Percentiles rank a stretch among this genome's conserved stretches.
These are phyloP conservation scores for Amanita pallidorosea DNA, from an alignment of 768 basidiomycete genomes.

Conservation along the genomic window DNA sequence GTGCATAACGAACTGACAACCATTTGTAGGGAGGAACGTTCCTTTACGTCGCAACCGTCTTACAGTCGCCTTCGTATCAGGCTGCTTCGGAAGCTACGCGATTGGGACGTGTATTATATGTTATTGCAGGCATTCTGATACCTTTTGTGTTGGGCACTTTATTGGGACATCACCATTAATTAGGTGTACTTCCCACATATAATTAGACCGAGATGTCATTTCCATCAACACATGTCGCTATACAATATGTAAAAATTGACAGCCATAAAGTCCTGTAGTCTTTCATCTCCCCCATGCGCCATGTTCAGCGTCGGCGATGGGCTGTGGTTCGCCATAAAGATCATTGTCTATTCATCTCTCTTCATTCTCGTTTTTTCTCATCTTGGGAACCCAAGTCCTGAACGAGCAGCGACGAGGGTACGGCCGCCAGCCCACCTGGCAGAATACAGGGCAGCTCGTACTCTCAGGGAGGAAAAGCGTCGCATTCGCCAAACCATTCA, in stretches of 20 bases:
- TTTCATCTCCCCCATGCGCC: not conserved
- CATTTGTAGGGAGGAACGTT: slow-evolving; percentile 78
- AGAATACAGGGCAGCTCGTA: not conserved
- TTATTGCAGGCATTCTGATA: slow-evolving; percentile 59
- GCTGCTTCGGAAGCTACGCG: slow-evolving; percentile 30
- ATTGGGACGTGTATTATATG: slow-evolving; percentile 35
- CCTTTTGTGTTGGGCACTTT: slow-evolving; percentile 52
- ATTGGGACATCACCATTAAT: slow-evolving; percentile 50
- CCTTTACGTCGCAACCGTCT: slow-evolving; percentile 85
- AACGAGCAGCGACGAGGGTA: not conserved
- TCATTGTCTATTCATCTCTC: not conserved
- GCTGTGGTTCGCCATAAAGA: not conserved
- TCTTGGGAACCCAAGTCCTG: not conserved
- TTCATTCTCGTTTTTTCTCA: not conserved
- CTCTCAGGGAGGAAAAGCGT: not conserved
- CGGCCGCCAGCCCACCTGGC: not conserved
- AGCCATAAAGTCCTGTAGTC: not conserved
- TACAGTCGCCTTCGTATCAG: slow-evolving; percentile 63
- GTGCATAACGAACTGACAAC: not conserved
- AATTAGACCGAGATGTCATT: too few species aligned
- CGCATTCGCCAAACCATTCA: not conserved
- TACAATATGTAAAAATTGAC: not conserved
- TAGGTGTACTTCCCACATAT: too few species aligned
- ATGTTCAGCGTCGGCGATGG: not conserved
- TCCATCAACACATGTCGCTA: slow-evolving; percentile 1